phyloP scores from a whole-genome alignment of 495 filamentous ascomycete genomes.

The Darksidea phi region DNA sequence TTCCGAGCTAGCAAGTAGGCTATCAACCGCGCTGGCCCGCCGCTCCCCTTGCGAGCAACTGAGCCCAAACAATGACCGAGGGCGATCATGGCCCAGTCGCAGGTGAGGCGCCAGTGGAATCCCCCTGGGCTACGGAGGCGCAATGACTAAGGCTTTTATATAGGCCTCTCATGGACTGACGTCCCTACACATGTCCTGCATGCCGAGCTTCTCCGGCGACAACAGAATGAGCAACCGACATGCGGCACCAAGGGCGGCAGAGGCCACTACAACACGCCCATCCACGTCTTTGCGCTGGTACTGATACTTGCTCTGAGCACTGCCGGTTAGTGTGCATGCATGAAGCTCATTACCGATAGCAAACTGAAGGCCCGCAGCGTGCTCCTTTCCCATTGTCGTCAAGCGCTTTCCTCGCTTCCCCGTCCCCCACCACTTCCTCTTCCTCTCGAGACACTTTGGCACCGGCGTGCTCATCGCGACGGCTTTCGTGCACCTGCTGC shows the following conservation, averaged over 20 bases:
- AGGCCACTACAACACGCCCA: conserved; percentile 44
- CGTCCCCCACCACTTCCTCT: conserved; percentile 46
- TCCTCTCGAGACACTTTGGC: conserved; percentile 50
- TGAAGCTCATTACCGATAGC: not conserved
- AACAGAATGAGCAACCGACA: conserved; percentile 33
- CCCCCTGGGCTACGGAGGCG: not conserved
- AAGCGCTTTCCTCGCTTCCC: conserved; percentile 43
- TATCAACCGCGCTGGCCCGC: conserved; percentile 1
- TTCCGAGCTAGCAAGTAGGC: not conserved
- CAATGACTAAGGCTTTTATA: conserved; percentile 3
- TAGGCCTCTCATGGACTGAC: conserved; percentile 31
- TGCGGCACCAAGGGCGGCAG: conserved; percentile 39
- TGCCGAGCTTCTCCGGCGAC: conserved; percentile 41
- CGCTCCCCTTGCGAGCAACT: not conserved
- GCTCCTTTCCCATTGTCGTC: conserved; percentile 47
- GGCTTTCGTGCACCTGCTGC: conserved; percentile 50
- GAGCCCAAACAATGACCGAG: conserved; percentile 9
- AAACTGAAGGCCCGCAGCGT: conserved; percentile 34
- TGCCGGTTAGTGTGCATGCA: conserved; percentile 24
- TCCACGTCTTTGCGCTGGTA: conserved; percentile 46
- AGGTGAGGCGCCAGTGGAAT: not conserved
- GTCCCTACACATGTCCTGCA: conserved; percentile 40
- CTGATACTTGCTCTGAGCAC: conserved; percentile 46
- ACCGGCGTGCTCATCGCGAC: conserved; percentile 53
- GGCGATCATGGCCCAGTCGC: not conserved